phyloP scores from a whole-genome alignment of 2,329 filamentous ascomycete genomes.

The Pestalotiopsis sp. region DNA sequence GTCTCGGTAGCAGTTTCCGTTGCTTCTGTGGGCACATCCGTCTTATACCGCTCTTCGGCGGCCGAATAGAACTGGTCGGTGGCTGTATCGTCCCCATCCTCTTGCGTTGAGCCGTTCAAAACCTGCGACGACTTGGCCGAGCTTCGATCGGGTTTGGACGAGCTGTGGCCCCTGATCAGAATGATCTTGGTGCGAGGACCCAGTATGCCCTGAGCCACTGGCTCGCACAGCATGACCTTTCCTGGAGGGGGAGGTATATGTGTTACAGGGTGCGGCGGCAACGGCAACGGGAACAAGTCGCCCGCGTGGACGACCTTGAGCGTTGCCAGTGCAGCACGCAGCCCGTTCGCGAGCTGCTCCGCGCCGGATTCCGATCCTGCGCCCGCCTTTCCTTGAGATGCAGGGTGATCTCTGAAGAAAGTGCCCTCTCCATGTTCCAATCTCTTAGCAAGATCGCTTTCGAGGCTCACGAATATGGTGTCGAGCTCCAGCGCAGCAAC shows the following conservation, averaged over 20 bases:
- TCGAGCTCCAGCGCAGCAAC: conserved; percentile 80
- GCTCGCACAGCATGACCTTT: conserved; percentile 90
- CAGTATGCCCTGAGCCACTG: conserved; percentile 85
- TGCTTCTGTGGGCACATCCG: conserved; percentile 60
- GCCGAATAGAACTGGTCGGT: conserved; percentile 94
- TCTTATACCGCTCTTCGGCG: conserved; percentile 74
- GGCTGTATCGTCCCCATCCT: conserved; percentile 79
- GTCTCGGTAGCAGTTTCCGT: conserved; percentile 63
- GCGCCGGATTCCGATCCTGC: conserved; percentile 42
- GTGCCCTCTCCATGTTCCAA: conserved; percentile 82
- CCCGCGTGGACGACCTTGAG: conserved; percentile 81
- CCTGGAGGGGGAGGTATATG: conserved; percentile 83
- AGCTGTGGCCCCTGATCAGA: conserved; percentile 66
- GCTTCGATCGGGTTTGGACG: conserved; percentile 55
- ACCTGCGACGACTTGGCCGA: conserved; percentile 50
- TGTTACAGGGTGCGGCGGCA: conserved; percentile 84
- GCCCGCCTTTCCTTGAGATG: conserved; percentile 32
- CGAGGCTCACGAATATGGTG: conserved; percentile 83
- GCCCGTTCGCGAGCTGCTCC: conserved; percentile 63
- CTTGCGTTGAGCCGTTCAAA: conserved; percentile 61
- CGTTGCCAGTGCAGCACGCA: conserved; percentile 74
- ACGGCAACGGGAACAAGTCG: conserved; percentile 75
- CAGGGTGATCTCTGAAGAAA: conserved; percentile 70
- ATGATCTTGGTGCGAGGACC: conserved; percentile 81
- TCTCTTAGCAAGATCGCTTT: conserved; percentile 77